Base-by-base conservation (phyloP, 1,284 basidiomycete species). In the Xerocomus nothofagi region DNA sequence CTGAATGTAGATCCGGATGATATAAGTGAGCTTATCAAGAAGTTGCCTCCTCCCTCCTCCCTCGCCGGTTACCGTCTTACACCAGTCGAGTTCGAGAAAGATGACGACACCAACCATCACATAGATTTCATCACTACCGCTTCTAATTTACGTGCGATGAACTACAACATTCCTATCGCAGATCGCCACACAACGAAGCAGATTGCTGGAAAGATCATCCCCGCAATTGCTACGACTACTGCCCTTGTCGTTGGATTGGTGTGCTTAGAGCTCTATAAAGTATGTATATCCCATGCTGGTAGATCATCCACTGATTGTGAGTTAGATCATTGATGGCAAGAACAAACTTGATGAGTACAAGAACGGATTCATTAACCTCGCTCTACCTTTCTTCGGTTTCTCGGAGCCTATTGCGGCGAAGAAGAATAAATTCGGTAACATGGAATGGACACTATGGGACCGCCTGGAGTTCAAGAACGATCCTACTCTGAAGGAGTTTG, bases 41-140 rank as follows among this genome's bases (percentile, higher is more conserved):
- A 84, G 53, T 75, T 97, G 17, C 95, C 94, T n/a, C 68, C 88
- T 17, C 93, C 93, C 3, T 90, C 92, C 4, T 91, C 92, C 17
- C 74, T 99, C 39, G 93, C 91, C 32, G 97, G 97, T 27, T 98
- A 96, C 76, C 89, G 96, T 52, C 80, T 99, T 50, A 89, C 80
- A 51, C 93, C 97, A 4, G 93, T 96, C 48, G 95, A 98, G 66
- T 99, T 99, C 65, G 97, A 99, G 77, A 99, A 99, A 76, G 97
- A 99, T 69, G 96, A 99, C 65, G 97, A 99, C 69, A 84, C 86
- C 36, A 99, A 99, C 73, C 84, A 92, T 73, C 97, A 99, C 73
- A 98, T 99, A 67, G 97, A 98, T 74, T 99, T 99, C 71, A 98
- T 99, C 73, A 98, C 95, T 31, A 91, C 97, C 6, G 91, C 97